Base-by-base conservation (phyloP, 2,329 filamentous ascomycete species). In the Venturia carpophila region DNA sequence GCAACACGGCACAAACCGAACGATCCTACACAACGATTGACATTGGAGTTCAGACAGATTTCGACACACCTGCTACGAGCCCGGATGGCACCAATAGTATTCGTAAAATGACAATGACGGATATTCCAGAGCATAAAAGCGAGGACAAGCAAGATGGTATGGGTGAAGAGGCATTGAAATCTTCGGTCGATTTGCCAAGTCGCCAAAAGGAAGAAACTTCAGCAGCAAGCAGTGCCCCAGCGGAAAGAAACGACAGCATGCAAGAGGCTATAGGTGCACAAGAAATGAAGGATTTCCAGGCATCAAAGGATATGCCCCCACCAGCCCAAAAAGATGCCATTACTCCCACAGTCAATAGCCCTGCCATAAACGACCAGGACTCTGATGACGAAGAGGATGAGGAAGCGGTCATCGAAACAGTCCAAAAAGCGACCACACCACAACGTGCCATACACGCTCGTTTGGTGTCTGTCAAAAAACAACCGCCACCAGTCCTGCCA, bases 1-100 rank as follows among this genome's bases (percentile, higher is more conserved):
- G 82, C 71, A 88, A 86, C 21, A 75, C 77, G 11, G 52, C 60
- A 49, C 34, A 47, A 75, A 75, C 71, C 69, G 87, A 89, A 70
- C 83, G 85, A 68, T 88, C 84, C 24, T 86, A 87, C 34, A 84
- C 88, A 74, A 94, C 89, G 11, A 86, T 87, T 68, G 85, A 87
- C 34, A 84, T 78, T 70, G 72, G 79, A 47, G 88, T 85, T 1
- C 87, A 88, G 74, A 88, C 85, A 0, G 78, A 80, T 21, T 81
- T 82, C 45, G 77, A 78, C 15, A 60, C 66, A 21, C 39, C 65
- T 27, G 19, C 60, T 7, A 34, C 47, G 42, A 66, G 64, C 21
- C 65, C 58, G 34, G 6, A 24, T 21, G 65, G 39, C 39, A 21
- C 17, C 24, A 55, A 52, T 15, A 66, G 45, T 21, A 21, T 15